These are phyloP conservation scores for Yarrowia keelungensis DNA, from an alignment of 805 yeast genomes.

Conservation along the genomic window DNA sequence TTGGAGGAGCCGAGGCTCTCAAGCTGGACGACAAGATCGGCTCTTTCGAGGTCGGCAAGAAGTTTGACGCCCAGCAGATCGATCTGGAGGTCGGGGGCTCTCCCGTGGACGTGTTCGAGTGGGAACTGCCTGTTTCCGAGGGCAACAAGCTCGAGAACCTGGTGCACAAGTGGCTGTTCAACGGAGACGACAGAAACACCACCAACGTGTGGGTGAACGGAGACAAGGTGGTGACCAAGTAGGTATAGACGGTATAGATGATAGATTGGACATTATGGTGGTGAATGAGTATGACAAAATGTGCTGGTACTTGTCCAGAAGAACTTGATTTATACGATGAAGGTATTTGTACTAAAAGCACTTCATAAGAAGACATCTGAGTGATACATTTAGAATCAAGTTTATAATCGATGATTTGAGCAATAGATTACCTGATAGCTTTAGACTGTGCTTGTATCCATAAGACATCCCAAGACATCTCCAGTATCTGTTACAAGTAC, in stretches of 20 bases:
- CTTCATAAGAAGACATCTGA: too few species aligned
- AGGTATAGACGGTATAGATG: not conserved
- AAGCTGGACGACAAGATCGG: slow-evolving; percentile 67
- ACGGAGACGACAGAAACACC: slow-evolving; percentile 93
- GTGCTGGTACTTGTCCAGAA: too few species aligned
- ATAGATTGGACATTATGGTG: not conserved
- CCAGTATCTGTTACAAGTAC: too few species aligned
- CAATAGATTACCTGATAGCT: too few species aligned
- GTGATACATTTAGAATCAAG: too few species aligned
- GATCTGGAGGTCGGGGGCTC: slow-evolving; percentile 63
- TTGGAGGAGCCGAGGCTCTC: slow-evolving; percentile 86
- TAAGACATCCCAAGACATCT: too few species aligned
- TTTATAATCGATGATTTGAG: too few species aligned
- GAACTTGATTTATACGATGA: too few species aligned
- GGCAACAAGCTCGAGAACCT: slow-evolving; percentile 48
- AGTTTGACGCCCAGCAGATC: slow-evolving; percentile 82
- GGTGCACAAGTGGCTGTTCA: slow-evolving; percentile 87
- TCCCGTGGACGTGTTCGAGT: slow-evolving; percentile 74
- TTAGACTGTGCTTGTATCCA: too few species aligned
- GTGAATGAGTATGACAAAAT: too few species aligned
- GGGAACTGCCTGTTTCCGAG: slow-evolving; percentile 57
- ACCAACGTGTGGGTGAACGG: slow-evolving; percentile 85
- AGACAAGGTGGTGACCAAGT: slow-evolving; percentile 53
- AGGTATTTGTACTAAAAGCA: too few species aligned
- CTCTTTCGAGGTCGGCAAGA: slow-evolving; percentile 74